Evolutionary conservation across 306 rosid genomes (phyloP), one percentile per base, ranked within the genome.

Genomic region (Castanopsis chinensis): DNA sequence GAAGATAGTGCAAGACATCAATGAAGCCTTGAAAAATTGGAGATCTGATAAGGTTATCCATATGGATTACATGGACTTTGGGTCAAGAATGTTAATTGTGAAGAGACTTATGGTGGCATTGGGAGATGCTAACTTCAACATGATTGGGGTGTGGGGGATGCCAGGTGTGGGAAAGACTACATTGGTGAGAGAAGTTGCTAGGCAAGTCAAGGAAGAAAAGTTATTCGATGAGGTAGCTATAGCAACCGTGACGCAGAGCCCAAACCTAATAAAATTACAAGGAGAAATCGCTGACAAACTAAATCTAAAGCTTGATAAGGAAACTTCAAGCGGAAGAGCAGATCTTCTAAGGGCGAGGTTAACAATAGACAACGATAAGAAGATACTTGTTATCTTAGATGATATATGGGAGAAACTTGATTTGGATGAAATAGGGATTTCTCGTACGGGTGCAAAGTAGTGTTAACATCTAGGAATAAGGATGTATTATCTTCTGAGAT

Each of bases 101-200:
- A 17, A 33, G 41, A 55, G 12, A 30, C 33, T 72, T 51, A 15
- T 61, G 45, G 28, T 6, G 53, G 65, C 78, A 59, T 70, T 79
- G 76, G 28, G 19, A 35, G 56, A 72, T 61, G 73, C 17, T 5
- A 33, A 51, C 11, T 49, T 72, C 56, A 9, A 73, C 18, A 1
- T 60, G 55, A 33, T 79, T 10, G 77, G 82, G 14, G 73, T 79
- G 18, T 72, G 72, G 54, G 67, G 73, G 10, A 5, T 17, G 35
- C 0, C 19, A 9, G 27, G 65, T 0, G 55, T 13, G 6, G 76
- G 17, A 72, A 71, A 79, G 55, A 51, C 43, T 1, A 35, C 73
- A 0, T 5, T 76, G 6, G 37, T 15, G 13, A 52, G 64, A 33
- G 78, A 72, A 49, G 23, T 79, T 76, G 65, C 19, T 12, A 14